Percentiles rank a stretch among this genome's conserved stretches.
Conservation (phyloP, 1,139 yeast species). For the Kurtzmaniella quercitrusa region DNA sequence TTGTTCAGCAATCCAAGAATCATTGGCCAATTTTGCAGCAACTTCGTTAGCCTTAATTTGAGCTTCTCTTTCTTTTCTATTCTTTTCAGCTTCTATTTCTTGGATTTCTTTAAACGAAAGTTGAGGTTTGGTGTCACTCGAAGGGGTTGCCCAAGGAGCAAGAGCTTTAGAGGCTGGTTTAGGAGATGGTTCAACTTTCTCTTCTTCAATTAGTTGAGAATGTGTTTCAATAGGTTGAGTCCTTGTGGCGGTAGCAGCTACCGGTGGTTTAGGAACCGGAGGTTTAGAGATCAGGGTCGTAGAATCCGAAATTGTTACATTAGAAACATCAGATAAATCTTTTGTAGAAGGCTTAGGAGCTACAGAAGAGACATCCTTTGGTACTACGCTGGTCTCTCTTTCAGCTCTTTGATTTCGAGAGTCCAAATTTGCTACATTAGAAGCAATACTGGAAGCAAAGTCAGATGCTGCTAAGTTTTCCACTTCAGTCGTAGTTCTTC, state of each 20-base stretch:
- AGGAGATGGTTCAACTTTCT: not conserved
- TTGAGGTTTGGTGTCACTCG: slow-evolving; percentile 32
- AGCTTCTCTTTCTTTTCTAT: slow-evolving; percentile 32
- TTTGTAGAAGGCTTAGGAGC: too few relatives aligned
- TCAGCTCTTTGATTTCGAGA: not conserved
- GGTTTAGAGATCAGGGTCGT: too few relatives aligned
- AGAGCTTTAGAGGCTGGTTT: slow-evolving; percentile 11
- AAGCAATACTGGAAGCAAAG: not conserved
- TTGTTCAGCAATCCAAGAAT: slow-evolving; percentile 18
- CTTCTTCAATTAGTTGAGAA: not conserved
- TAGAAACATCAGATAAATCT: too few relatives aligned
- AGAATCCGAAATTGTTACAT: too few relatives aligned
- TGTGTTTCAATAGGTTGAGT: not conserved
- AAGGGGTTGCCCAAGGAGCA: slow-evolving; percentile 56
- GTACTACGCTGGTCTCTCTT: not conserved
- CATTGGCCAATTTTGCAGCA: slow-evolving; percentile 20
- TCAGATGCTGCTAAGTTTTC: not conserved
- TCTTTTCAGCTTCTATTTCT: slow-evolving; percentile 57
- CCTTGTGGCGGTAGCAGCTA: not conserved
- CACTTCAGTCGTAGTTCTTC: not conserved
- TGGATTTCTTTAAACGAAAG: slow-evolving; percentile 69
- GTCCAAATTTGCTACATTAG: not conserved
- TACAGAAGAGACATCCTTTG: too few relatives aligned
- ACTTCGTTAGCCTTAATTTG: slow-evolving; percentile 33
- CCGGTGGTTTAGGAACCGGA: not conserved